Percentiles rank a stretch among this genome's conserved stretches.
phyloP scores from a whole-genome alignment of 495 filamentous ascomycete genomes.

The Daldinia decipiens region DNA sequence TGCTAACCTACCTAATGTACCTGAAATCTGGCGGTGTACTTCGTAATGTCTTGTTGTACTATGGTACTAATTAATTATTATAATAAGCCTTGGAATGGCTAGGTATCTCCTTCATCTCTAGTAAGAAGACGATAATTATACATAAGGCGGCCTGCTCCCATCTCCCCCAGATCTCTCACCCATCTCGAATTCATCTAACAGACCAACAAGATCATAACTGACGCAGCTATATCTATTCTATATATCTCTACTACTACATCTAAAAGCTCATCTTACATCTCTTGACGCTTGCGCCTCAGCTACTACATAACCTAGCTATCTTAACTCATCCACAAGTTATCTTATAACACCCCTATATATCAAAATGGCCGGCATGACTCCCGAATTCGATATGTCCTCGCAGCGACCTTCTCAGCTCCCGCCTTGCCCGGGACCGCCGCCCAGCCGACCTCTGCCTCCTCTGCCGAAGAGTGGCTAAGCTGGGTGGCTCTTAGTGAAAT shows the following conservation, averaged over 20 bases:
- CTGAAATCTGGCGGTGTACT: conserved; percentile 34
- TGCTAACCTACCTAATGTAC: conserved; percentile 26
- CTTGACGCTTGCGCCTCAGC: conserved; percentile 2
- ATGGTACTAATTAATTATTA: conserved; percentile 34
- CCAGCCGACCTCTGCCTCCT: conserved; percentile 83
- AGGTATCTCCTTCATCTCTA: conserved; percentile 31
- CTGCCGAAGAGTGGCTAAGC: conserved; percentile 73
- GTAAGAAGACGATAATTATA: conserved; percentile 43
- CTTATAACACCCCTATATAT: conserved; percentile 11
- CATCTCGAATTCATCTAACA: conserved; percentile 38
- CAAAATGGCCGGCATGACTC: conserved; percentile 67
- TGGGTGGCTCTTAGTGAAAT: neutral
- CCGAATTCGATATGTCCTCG: conserved; percentile 48
- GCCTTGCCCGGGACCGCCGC: conserved; percentile 86
- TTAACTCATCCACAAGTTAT: neutral
- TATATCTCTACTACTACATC: neutral
- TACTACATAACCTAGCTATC: neutral
- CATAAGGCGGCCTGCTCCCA: conserved; percentile 57
- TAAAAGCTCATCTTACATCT: conserved; percentile 19
- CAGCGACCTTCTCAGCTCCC: conserved; percentile 77
- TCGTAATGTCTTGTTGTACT: conserved; percentile 9
- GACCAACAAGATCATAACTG: conserved; percentile 22
- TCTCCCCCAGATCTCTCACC: conserved; percentile 40
- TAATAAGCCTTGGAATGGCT: conserved; percentile 35
- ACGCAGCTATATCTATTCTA: neutral